These are phyloP conservation scores for Phialocephala sp. DNA, from an alignment of 2,329 filamentous ascomycete species.

Conservation along the genomic window DNA sequence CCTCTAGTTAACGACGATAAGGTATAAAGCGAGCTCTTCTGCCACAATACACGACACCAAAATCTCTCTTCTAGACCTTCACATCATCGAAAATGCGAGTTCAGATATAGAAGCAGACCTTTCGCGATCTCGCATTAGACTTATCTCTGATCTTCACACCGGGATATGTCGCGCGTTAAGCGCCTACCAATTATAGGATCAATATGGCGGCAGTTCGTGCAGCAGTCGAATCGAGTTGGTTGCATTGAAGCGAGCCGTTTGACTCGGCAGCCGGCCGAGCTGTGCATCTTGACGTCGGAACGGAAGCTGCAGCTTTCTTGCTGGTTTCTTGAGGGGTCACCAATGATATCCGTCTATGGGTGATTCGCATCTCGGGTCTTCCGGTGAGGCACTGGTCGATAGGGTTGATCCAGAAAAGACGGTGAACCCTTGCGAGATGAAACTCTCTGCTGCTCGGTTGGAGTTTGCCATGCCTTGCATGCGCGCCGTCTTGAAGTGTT, in stretches of 20 bases:
- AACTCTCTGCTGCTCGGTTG: neutral
- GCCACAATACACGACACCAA: neutral
- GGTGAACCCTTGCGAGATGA: neutral
- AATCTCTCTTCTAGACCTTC: neutral
- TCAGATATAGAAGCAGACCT: neutral
- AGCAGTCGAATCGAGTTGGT: neutral
- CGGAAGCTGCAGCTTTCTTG: neutral
- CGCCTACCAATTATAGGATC: neutral
- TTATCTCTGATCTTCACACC: neutral
- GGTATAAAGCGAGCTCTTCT: neutral
- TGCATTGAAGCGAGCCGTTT: neutral
- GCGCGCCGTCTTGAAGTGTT: constrained; percentile 1
- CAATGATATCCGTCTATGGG: neutral
- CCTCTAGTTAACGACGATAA: neutral
- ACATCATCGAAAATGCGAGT: neutral
- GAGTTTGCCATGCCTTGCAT: neutral
- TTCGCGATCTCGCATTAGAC: neutral
- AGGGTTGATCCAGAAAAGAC: constrained; percentile 2
- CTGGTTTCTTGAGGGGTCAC: neutral
- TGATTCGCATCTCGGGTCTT: neutral
- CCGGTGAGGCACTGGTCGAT: neutral
- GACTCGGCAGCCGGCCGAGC: constrained; percentile 5
- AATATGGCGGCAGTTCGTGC: neutral
- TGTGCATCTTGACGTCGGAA: neutral
- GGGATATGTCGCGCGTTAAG: neutral